Evolutionary conservation across 768 basidiomycete genomes (phyloP).

Genomic region (Tulasnella sp.): DNA sequence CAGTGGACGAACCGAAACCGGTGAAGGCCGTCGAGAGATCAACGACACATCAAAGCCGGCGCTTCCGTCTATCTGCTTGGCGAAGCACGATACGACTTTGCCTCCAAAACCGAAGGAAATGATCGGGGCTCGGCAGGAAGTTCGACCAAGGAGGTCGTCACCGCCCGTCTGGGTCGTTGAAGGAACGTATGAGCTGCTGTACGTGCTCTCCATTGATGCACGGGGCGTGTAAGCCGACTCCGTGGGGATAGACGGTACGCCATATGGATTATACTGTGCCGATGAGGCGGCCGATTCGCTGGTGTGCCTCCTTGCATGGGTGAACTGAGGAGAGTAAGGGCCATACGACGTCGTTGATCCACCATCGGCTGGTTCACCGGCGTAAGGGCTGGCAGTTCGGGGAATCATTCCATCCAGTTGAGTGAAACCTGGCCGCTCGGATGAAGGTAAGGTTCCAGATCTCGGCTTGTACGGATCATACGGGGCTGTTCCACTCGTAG

Average conservation of each 20-base stretch:
- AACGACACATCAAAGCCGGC: constrained; percentile 77
- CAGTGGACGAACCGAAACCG: constrained; percentile 63
- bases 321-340: constrained; percentile 15
- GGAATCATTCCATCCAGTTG: background rate
- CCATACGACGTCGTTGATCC: constrained; percentile 41
- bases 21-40: constrained; percentile 64
- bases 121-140: constrained; percentile 64
- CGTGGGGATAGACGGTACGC: background rate
- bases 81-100: constrained; percentile 84
- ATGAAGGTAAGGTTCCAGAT: background rate
- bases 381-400: constrained; percentile 8
- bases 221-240: constrained; percentile 13
- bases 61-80: constrained; percentile 58
- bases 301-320: background rate
- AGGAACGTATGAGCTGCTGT: constrained; percentile 57
- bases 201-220: constrained; percentile 3
- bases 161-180: constrained; percentile 78
- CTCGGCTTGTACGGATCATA: constrained; percentile 23
- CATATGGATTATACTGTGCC: constrained; percentile 17
- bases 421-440: background rate
- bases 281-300: constrained; percentile 11
- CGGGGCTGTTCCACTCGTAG: background rate
- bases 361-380: constrained; percentile 34
- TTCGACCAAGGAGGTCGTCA: constrained; percentile 76
- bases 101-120: constrained; percentile 94